phyloP scores from a whole-genome alignment of 129 eudicot genomes.

The Helichrysum umbraculigerum region DNA sequence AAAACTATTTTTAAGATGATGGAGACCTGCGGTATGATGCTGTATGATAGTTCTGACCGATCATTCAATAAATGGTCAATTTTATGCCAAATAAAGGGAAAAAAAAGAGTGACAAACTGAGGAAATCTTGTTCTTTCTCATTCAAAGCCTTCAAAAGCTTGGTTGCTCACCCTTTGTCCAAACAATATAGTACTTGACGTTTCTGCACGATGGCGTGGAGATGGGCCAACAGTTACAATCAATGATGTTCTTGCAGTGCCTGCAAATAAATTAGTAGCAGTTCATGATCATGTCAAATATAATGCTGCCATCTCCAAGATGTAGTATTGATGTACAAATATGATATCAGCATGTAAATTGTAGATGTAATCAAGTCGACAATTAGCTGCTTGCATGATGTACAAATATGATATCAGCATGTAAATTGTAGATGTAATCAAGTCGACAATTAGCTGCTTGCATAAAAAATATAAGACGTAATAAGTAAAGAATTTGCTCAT shows the following conservation, averaged over 20 bases:
- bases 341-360: background rate
- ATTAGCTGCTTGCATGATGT: constrained; percentile 6
- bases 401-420: background rate
- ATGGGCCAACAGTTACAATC: constrained; percentile 91
- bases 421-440: background rate
- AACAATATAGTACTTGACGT: constrained; percentile 90
- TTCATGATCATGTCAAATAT: constrained; percentile 6
- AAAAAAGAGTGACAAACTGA: background rate
- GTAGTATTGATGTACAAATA: background rate
- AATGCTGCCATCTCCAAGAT: background rate
- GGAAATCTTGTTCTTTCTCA: background rate
- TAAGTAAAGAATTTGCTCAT: constrained; percentile 6
- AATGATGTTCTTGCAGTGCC: constrained; percentile 97
- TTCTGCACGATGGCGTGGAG: constrained; percentile 99
- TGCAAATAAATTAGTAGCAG: constrained; percentile 31
- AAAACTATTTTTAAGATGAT: background rate
- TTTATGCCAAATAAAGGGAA: background rate
- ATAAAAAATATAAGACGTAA: background rate
- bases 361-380: background rate
- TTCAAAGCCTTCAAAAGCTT: constrained; percentile 11
- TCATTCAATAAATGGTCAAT: background rate
- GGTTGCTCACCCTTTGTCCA: constrained; percentile 94
- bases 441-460: constrained; percentile 6
- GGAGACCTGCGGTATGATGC: constrained; percentile 17
- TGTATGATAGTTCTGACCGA: constrained; percentile 11